Evolutionary conservation across 2,329 filamentous ascomycete species (phyloP), one percentile per base, ranked within the genome.

Genomic region (Aspergillus novofumigatus): DNA sequence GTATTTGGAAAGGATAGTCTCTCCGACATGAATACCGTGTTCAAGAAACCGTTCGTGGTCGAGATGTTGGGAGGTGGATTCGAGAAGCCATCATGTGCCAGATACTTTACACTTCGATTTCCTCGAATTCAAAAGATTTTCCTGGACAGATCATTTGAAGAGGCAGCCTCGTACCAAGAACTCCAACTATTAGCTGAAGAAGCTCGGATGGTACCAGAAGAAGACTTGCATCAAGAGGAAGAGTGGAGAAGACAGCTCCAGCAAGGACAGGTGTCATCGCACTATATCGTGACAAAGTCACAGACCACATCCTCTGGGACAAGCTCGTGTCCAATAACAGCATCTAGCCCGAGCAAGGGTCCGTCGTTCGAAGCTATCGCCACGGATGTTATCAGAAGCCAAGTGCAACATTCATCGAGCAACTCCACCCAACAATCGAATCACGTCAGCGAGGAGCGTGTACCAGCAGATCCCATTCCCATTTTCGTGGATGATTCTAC

Each of bases 31-130:
- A 70, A 73, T 28, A 66, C 71, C 3, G 72, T 87, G 1, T 96
- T 96, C 70, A 82, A 80, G 6, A 77, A 80, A 0, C 91, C 91
- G 0, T 83, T 91, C 21, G 85, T 96, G 0, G 89, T 92, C 55
- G 92, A 96, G 64, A 78, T 96, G 58, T 80, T 89, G 25, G 92
- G 91, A 53, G 90, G 90, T 60, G 87, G 88, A 0, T 96, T 92
- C 63, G 88, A 91, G 58, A 90, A 87, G 66, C 81, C 83, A 2
- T 82, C 84, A 3, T 87, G 88, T 65, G 86, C 84, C 14, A 80
- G 81, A 1, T 92, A 89, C 66, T 91, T 85, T 78, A 87, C 86
- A 58, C 83, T 91, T 53, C 83, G 92, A 1, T 95, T 96, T 66
- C 89, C 92, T 1, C 80, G 83, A 2, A 84, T 93, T 3, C 81